Percentiles rank a stretch among this genome's conserved stretches.
Evolutionary conservation across 2,329 filamentous ascomycete species (phyloP).

Genomic region (Bertia moriformis): DNA sequence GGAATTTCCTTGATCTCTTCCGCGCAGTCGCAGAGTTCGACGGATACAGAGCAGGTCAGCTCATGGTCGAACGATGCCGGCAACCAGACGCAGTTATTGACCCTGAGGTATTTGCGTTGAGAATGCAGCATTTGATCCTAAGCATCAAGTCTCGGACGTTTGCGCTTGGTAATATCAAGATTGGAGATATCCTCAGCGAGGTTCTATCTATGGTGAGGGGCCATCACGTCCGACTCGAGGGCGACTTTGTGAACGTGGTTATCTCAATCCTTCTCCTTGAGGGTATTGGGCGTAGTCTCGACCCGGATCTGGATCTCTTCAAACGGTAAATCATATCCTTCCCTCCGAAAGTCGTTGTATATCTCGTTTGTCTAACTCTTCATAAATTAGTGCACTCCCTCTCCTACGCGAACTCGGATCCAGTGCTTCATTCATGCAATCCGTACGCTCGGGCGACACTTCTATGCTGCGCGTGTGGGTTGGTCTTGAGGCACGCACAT

Average conservation of each 20-base stretch:
- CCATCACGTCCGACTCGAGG: conserved; percentile 61
- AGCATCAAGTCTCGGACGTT: conserved; percentile 58
- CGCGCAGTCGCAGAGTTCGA: conserved; percentile 67
- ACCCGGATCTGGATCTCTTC: conserved; percentile 57
- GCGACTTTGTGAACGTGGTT: conserved; percentile 66
- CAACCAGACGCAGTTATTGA: conserved; percentile 57
- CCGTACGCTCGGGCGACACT: conserved; percentile 34
- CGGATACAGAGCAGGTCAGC: conserved; percentile 55
- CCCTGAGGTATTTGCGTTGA: conserved; percentile 53
- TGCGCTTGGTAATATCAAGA: conserved; percentile 60
- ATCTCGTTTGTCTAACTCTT: not conserved
- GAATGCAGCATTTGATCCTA: conserved; percentile 61
- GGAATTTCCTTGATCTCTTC: conserved; percentile 85
- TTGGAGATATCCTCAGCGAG: conserved; percentile 61
- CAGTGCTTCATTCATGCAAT: conserved; percentile 30
- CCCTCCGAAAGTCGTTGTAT: not conserved
- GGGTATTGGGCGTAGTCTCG: conserved; percentile 54
- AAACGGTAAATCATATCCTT: conserved; percentile 22
- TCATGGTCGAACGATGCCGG: conserved; percentile 61
- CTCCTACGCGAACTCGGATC: conserved; percentile 57
- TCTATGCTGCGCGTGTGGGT: conserved; percentile 60
- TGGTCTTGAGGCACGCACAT: conserved; percentile 52
- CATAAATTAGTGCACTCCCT: conserved; percentile 30
- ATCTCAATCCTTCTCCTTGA: conserved; percentile 58
- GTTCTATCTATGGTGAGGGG: conserved; percentile 58